Evolutionary conservation across 2,329 filamentous ascomycete species (phyloP), one percentile per base, ranked within the genome.

Genomic region (Graphilbum sp.): DNA sequence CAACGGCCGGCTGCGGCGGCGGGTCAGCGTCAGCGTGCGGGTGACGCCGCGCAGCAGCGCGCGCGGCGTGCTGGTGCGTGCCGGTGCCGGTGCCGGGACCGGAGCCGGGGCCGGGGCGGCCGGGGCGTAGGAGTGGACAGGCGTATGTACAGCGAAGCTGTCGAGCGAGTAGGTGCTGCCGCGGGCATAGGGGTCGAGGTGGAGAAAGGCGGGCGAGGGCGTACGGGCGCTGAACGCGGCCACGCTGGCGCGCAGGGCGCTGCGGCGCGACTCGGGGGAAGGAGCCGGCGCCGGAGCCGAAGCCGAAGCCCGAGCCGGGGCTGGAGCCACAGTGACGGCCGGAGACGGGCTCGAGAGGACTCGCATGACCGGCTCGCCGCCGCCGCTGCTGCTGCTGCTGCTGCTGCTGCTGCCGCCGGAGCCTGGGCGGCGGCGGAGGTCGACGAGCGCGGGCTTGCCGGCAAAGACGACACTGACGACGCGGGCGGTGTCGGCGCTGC

Each of bases 391-490:
- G 32, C 32, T 34, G 30, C 30, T 24, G 17, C 18, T 13, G 2
- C 20, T 34, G 23, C 32, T 20, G 16, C 20, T 16, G 8, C 18
- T 20, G 23, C 25, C 29, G 3, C 44, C 72, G 11, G 40, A 13
- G 31, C 16, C 16, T 5, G 15, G 3, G 32, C 6, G 9, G 36
- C 17, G n/a, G 33, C 23, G 23, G 23, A 23, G 56, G 45, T 74
- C 58, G 41, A 74, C 60, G 12, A 77, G 61, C 34, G 62, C 67
- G 5, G 73, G 73, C 55, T 72, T 75, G 41, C 71, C 72, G 3
- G 67, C 60, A 43, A 67, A 73, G 40, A 74, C 59, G 30, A 78
- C 69, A 1, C 70, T 72, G 12, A 78, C 69, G 2, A 67, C 60
- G 37, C 69, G 62, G 8, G 73, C 73, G 5, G 65, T 75, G 45